Base-by-base conservation (phyloP, 305 asterid species). In the Rubia occidens region DNA sequence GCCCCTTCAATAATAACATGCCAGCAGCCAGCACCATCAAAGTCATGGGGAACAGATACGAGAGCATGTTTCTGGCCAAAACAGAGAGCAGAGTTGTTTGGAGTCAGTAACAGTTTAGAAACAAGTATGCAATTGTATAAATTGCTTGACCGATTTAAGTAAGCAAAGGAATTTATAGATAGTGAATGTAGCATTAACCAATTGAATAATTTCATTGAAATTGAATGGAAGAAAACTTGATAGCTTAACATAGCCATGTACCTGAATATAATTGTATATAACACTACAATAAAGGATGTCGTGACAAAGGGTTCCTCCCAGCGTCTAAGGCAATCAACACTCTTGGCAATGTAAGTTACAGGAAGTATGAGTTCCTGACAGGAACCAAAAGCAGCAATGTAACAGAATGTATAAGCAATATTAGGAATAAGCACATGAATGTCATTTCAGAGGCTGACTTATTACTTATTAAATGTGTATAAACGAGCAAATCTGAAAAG, bases 221-320 rank as follows among this genome's bases (percentile, higher is more conserved):
- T 66, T 21, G 29, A 11, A 60, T 14, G 32, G 39, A 61, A 61
- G 14, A 70, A 59, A 66, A 39, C 65, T 39, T 49, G 47, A 32
- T 67, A 17, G 4, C 71, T 29, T 67, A 26, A 51, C 67, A 42
- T 37, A 61, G 69, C 68, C 29, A 49, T 61, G 70, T 83, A 89
- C 98, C 98, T 88, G 88, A 86, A 86, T 76, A 89, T 85, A 62
- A 90, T 80, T 2, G 96, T 85, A 75, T 89, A 87, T 26, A 72
- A 49, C 61, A 89, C 80, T 69, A 78, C 93, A 68, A 94, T 93
- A 80, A 88, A 90, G 39, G 99, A 80, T 60, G 96, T 85, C 6
- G 99, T 94, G 61, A 86, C 85, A 14, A 78, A 80, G 47, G 99
- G 99, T 73, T 94, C 95, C 10, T 94, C 97, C 99, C 99, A 94